Percentiles rank a stretch among this genome's conserved stretches.
phyloP scores from a whole-genome alignment of 345 rosid species.

The Citrus sinensis region DVS_A1.0 CM039169.1:27226001-27226500 shows the following conservation, averaged over 20 bases:
- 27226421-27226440: conserved; percentile 46
- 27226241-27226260: too few relatives aligned
- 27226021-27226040: conserved; percentile 63
- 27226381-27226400: background rate
- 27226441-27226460: conserved; percentile 76
- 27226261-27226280: too few relatives aligned
- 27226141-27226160: too few relatives aligned
- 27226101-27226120: too few relatives aligned
- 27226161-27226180: too few relatives aligned
- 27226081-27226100: conserved; percentile 24
- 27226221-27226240: too few relatives aligned
- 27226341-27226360: background rate
- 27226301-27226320: conserved; percentile 41
- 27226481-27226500: conserved; percentile 59
- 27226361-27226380: too few relatives aligned
- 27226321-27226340: background rate
- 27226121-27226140: too few relatives aligned
- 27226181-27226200: too few relatives aligned
- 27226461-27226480: conserved; percentile 76
- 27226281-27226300: conserved; percentile 30
- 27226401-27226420: background rate
- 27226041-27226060: conserved; percentile 76
- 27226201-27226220: too few relatives aligned
- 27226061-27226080: conserved; percentile 85
- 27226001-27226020: conserved; percentile 71